These are phyloP conservation scores for Tulasnella sp. DNA, from an alignment of 768 basidiomycete species.

Conservation along the genomic window DNA sequence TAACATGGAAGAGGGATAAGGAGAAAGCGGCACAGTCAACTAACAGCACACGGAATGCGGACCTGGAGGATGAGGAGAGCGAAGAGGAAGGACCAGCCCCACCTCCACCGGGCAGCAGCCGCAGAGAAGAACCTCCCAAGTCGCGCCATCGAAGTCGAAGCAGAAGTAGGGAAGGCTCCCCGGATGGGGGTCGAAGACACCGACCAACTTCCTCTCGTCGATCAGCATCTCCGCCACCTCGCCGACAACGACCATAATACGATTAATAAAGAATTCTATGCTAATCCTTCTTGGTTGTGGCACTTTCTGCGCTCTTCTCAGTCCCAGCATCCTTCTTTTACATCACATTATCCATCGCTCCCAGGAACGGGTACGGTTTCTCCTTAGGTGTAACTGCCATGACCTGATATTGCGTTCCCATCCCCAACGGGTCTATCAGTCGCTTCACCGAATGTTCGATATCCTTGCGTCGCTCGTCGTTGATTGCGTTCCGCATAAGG, in stretches of 20 bases:
- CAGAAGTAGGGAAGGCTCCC: neutral
- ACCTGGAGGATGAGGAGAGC: neutral
- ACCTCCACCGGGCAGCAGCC: neutral
- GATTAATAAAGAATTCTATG: neutral
- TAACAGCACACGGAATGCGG: neutral
- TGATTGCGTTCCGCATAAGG: constrained; percentile 57
- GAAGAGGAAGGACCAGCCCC: neutral
- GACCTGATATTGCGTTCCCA: constrained; percentile 88
- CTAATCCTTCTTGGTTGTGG: neutral
- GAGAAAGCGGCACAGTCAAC: constrained; percentile 47
- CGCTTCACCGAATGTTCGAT: constrained; percentile 66
- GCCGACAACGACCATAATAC: constrained; percentile 8
- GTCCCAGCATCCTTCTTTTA: neutral
- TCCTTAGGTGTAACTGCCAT: constrained; percentile 56
- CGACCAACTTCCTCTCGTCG: neutral
- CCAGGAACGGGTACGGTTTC: constrained; percentile 26
- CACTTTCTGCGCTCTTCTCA: neutral
- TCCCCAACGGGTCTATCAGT: constrained; percentile 75
- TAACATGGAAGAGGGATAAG: constrained; percentile 81
- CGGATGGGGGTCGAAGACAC: neutral
- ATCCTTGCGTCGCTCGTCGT: constrained; percentile 52
- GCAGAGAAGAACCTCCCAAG: neutral
- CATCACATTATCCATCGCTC: constrained; percentile 3
- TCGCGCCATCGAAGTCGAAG: neutral
- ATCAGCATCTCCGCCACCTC: constrained; percentile 20